phyloP scores from a whole-genome alignment of 306 rosid genomes.

The Malus domestica region DNA sequence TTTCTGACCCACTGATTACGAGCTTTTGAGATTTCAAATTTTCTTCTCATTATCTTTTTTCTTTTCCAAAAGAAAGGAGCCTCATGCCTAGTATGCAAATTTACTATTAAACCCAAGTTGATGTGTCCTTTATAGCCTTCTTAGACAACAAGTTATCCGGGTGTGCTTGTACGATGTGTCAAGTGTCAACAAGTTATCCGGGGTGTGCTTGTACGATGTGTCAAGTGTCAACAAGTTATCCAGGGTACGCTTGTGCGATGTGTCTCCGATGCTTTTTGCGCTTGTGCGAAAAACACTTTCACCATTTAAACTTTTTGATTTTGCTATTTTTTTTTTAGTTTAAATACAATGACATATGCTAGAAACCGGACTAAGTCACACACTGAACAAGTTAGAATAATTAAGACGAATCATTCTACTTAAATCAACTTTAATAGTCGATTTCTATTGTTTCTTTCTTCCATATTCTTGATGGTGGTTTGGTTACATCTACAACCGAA shows the following conservation, averaged over 20 bases:
- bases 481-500: no score
- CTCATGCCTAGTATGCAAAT: neutral
- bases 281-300: neutral
- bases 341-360: no score
- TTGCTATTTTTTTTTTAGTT: no score
- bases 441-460: no score
- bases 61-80: neutral
- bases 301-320: neutral
- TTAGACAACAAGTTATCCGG: constrained; percentile 22
- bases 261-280: neutral
- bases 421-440: no score
- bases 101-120: neutral
- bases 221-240: no score
- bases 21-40: neutral
- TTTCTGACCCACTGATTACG: no score
- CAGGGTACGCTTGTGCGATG: neutral
- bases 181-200: no score
- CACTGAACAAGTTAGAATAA: no score
- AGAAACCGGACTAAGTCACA: no score
- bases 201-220: neutral
- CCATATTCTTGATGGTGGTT: no score
- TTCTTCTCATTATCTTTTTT: neutral
- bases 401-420: no score
- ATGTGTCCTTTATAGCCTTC: neutral
- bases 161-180: neutral